Evolutionary conservation across 768 basidiomycete genomes (phyloP), one percentile per base, ranked within the genome.

Genomic region (Baorangia bicolor): DNA sequence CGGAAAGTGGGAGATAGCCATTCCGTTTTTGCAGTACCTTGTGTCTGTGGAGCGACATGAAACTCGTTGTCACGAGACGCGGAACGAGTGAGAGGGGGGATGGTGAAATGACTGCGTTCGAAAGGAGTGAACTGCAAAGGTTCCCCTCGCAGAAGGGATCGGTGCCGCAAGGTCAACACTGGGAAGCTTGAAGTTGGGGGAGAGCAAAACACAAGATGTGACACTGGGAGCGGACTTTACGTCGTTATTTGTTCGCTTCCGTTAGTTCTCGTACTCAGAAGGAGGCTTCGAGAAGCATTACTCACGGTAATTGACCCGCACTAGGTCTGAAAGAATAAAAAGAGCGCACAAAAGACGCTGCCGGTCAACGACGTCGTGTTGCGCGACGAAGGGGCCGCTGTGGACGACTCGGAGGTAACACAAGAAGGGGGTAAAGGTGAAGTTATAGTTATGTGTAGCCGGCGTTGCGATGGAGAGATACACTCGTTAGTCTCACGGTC

Each of bases 101-200:
- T 5, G 13, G 27, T 41, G 49, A 45, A 62, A 52, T 3, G 58
- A 61, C 2, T 30, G 56, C 40, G 16, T 7, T 38, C n/a, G 40
- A 66, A 69, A 67, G 35, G 67, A 70, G 43, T 34, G 58, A 9
- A 51, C 14, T 38, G 44, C 37, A 21, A 42, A 31, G 35, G n/a
- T 23, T 56, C 61, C 63, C 64, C 56, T 65, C 61, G 44, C 64
- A 58, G 64, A 66, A 60, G 64, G 64, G 60, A 66, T 48, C 45
- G 40, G 44, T 46, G 31, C 35, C 25, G 41, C 46, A 43, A 49
- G 31, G 28, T 34, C 28, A n/a, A 55, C 34, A 31, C 23, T 28
- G 25, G 49, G 31, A 7, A 34, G 37, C 7, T 40, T 41, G 48
- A 34, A 25, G 16, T 3, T 37, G 48, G 37, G 31, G 30, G 46